Conservation (phyloP, 2,329 filamentous ascomycete genomes). For the Exophiala mesophila region DNA sequence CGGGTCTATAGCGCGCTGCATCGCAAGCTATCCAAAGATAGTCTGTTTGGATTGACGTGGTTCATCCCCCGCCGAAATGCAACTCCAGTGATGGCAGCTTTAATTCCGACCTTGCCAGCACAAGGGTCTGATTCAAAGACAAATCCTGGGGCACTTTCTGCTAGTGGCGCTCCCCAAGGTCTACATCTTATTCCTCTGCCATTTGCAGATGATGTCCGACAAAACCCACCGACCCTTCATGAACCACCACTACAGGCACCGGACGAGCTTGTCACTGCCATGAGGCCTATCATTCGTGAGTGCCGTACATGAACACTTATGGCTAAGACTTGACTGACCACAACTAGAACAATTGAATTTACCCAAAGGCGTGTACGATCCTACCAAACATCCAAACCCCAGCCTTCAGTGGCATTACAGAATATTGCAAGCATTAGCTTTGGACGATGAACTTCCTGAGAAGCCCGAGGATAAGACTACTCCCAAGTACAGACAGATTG, state of each 20-base stretch:
- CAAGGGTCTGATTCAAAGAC: conserved; percentile 13
- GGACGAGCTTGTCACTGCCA: conserved; percentile 69
- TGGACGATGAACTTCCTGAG: conserved; percentile 85
- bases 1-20: conserved; percentile 88
- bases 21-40: conserved; percentile 72
- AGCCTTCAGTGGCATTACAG: conserved; percentile 95
- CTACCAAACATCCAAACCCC: conserved; percentile 84
- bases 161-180: conserved; percentile 26
- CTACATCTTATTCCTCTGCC: conserved; percentile 67
- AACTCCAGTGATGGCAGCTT: conserved; percentile 70
- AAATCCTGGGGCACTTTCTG: conserved; percentile 21
- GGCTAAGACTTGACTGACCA: conserved; percentile 3
- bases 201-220: conserved; percentile 81
- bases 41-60: conserved; percentile 86
- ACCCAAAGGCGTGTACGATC: conserved; percentile 78
- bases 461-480: conserved; percentile 70
- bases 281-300: conserved; percentile 66
- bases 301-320: too few relatives aligned
- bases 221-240: conserved; percentile 59
- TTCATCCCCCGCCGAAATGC: conserved; percentile 78
- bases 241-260: conserved; percentile 51
- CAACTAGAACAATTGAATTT: conserved; percentile 68
- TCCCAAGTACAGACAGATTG: conserved; percentile 80
- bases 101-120: conserved; percentile 55
- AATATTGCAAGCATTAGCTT: conserved; percentile 82